A percentile compares a stretch with the other conserved stretches of the same genome.
These are phyloP conservation scores for Trichophyton equinum DNA, from an alignment of 2,329 filamentous ascomycete genomes.

Conservation along the genomic window DNA sequence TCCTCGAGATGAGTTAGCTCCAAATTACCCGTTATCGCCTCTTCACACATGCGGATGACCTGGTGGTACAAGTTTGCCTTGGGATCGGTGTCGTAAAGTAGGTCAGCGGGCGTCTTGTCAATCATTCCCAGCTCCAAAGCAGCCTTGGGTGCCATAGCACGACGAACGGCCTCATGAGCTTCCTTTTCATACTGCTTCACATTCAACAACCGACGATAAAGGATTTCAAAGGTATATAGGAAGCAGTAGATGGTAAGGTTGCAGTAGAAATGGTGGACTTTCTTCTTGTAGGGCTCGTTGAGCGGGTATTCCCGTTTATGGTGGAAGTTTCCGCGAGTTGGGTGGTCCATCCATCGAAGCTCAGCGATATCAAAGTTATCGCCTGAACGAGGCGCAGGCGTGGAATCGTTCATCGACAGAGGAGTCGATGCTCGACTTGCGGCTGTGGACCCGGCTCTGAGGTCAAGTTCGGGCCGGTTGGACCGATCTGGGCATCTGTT, in stretches of 20 bases:
- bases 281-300: conserved; percentile 69
- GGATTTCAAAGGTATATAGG: conserved; percentile 81
- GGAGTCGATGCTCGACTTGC: conserved; percentile 33
- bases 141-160: conserved; percentile 63
- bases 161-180: conserved; percentile 60
- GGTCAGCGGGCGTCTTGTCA: conserved; percentile 60
- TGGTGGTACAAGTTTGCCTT: conserved; percentile 71
- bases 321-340: conserved; percentile 43
- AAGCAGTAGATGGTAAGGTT: conserved; percentile 91
- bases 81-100: conserved; percentile 55
- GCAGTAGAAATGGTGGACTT: conserved; percentile 78
- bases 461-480: conserved; percentile 62
- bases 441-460: conserved; percentile 63
- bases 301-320: conserved; percentile 49
- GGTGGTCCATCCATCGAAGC: conserved; percentile 49
- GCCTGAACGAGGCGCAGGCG: conserved; percentile 29
- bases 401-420: conserved; percentile 15
- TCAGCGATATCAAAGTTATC: conserved; percentile 32
- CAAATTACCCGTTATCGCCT: conserved; percentile 68
- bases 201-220: conserved; percentile 71
- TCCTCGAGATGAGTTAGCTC: conserved; percentile 81
- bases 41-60: conserved; percentile 73
- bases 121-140: conserved; percentile 74
- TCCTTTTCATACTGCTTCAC: conserved; percentile 68
- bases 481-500: conserved; percentile 63